Conservation (phyloP, 352 stramenopile genomes). For the Nothophytophthora sp. region DNA sequence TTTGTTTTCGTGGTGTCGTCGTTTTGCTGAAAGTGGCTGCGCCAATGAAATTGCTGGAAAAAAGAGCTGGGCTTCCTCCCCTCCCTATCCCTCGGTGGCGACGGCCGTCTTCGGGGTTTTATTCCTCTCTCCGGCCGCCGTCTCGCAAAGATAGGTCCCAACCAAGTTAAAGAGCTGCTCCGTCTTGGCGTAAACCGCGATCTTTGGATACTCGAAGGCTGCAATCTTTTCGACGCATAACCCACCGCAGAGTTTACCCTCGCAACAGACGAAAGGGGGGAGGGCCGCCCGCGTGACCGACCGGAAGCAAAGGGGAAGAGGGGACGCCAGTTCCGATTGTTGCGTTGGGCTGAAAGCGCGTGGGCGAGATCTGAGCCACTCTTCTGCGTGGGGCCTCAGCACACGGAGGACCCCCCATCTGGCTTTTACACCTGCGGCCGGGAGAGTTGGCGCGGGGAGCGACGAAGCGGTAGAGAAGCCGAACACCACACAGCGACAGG, state of each 20-base stretch:
- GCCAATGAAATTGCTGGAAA: neutral
- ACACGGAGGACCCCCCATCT: conserved; percentile 5
- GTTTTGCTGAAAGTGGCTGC: neutral
- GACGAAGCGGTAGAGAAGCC: neutral
- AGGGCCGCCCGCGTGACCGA: conserved; percentile 10
- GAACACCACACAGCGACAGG: too few relatives aligned
- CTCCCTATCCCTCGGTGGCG: neutral
- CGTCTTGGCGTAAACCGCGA: too few relatives aligned
- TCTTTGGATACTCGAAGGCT: neutral
- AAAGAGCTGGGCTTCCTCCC: too few relatives aligned
- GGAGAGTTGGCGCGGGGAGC: neutral
- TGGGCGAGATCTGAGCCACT: too few relatives aligned
- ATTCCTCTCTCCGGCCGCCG: neutral
- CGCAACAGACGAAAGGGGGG: conserved; percentile 15
- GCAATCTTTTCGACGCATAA: neutral
- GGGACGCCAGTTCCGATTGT: conserved; percentile 38
- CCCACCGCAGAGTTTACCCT: neutral
- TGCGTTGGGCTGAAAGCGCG: conserved; percentile 21
- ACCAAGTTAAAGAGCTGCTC: too few relatives aligned
- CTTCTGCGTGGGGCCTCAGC: too few relatives aligned
- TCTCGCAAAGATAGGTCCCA: neutral
- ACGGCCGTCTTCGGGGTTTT: too few relatives aligned
- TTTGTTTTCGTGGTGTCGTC: neutral
- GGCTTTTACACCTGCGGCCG: neutral
- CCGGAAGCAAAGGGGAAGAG: conserved; percentile 9